Percentiles rank a stretch among this genome's conserved stretches.
Evolutionary conservation across 2,329 filamentous ascomycete species (phyloP).

Genomic region (Pseudogymnoascus verrucosus): DNA sequence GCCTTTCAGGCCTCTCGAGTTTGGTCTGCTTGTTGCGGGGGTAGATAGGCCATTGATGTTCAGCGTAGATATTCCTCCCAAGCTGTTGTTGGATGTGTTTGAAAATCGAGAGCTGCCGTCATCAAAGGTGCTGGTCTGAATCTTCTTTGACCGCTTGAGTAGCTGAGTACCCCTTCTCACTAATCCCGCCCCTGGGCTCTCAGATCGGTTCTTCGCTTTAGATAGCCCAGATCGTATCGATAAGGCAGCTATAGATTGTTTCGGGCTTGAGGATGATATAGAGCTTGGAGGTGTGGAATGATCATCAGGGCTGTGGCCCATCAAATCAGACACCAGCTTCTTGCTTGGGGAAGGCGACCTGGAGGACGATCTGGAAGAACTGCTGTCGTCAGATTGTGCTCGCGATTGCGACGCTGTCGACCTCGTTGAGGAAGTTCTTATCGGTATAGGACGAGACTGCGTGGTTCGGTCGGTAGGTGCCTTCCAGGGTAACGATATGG

Average conservation of each 20-base stretch:
- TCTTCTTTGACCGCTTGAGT: constrained; percentile 22
- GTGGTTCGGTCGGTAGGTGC: constrained; percentile 15
- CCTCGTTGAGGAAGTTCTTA: not conserved
- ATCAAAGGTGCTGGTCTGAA: constrained; percentile 25
- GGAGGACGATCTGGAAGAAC: constrained; percentile 26
- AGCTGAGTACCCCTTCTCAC: constrained; percentile 16
- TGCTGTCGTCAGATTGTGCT: not conserved
- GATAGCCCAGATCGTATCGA: constrained; percentile 14
- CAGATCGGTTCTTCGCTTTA: constrained; percentile 13
- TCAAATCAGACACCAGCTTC: constrained; percentile 16
- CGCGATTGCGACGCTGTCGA: not conserved
- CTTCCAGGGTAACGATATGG: constrained; percentile 24
- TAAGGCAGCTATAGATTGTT: constrained; percentile 15
- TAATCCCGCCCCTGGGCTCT: constrained; percentile 17
- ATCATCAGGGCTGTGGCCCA: constrained; percentile 10
- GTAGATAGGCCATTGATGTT: constrained; percentile 30
- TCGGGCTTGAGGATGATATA: constrained; percentile 13
- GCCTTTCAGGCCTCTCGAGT: constrained; percentile 35
- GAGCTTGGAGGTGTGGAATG: constrained; percentile 17
- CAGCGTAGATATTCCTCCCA: constrained; percentile 38
- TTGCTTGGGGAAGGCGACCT: constrained; percentile 38
- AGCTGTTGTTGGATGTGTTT: constrained; percentile 28
- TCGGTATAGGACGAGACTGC: not conserved
- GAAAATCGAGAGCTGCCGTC: constrained; percentile 22
- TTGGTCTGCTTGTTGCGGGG: constrained; percentile 20